Evolutionary conservation across 164 flowering plant species (phyloP).

Genomic region (Berberis vulgaris): DNA sequence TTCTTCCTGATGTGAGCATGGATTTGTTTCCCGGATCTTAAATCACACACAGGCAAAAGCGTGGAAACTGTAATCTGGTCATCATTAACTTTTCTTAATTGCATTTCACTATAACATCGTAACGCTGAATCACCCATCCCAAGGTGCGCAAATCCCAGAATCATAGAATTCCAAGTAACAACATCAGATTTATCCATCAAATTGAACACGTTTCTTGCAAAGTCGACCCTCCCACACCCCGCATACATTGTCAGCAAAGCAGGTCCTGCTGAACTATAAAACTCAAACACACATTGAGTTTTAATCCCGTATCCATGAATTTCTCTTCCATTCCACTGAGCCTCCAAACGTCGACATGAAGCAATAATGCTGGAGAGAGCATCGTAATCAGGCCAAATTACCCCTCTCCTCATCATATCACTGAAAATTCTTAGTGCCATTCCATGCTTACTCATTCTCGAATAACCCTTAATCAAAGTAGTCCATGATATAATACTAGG

Average conservation of each 20-base stretch:
- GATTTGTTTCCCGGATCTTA: constrained; percentile 37
- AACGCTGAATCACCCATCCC: constrained; percentile 27
- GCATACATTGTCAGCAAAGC: constrained; percentile 42
- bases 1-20: constrained; percentile 34
- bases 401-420: constrained; percentile 29
- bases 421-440: constrained; percentile 30
- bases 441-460: constrained; percentile 37
- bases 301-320: constrained; percentile 44
- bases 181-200: constrained; percentile 39
- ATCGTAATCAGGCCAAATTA: constrained; percentile 30
- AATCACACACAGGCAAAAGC: constrained; percentile 37
- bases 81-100: constrained; percentile 21
- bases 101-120: constrained; percentile 32
- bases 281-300: constrained; percentile 6
- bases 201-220: constrained; percentile 29
- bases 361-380: constrained; percentile 37
- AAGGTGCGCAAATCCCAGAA: constrained; percentile 29
- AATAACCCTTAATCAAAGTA: constrained; percentile 38
- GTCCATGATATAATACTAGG: constrained; percentile 55
- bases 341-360: constrained; percentile 29
- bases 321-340: constrained; percentile 28
- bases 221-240: constrained; percentile 19
- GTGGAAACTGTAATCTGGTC: constrained; percentile 37
- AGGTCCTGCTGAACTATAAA: constrained; percentile 39
- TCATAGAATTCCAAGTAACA: constrained; percentile 60